Base-by-base conservation (phyloP, 2,329 filamentous ascomycete genomes). In the Fusarium redolens region DNA sequence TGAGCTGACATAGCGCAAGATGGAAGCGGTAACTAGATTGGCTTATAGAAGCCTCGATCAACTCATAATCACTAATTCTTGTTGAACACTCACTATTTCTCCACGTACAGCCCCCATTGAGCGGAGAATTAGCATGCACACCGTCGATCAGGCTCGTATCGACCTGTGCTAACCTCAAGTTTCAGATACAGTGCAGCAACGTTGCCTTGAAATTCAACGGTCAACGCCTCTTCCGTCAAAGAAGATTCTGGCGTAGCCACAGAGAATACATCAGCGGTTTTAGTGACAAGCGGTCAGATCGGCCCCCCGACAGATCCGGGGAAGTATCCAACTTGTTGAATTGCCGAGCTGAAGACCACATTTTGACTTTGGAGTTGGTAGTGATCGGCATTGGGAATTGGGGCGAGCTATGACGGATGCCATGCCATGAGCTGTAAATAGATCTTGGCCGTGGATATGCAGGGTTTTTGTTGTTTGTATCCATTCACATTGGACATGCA, bases 351-450 rank as follows among this genome's bases (percentile, higher is more conserved):
- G 60, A 30, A 22, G 38, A 31, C 28, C 18, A 4, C 15, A n/a
- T 30, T 56, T 43, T 55, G 48, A 55, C 50, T 28, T 20, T 65
- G 33, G 28, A 41, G 38, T 57, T 25, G 54, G 44, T 38, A 52
- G 40, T 17, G 65, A 69, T 69, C 65, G 58, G 51, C 66, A 54
- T 6, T 58, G 8, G 37, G 35, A 43, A 50, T 44, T 25, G 64
- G 28, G 48, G 64, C 65, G 31, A 69, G 44, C 35, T 68, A 68
- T 68, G 65, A 61, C 62, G 52, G 62, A 47, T 44, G 50, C 44
- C 64, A 66, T 37, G 51, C 22, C n/a, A 28, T 17, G 35, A 25
- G 47, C 65, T 63, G 66, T 65, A 69, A 69, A 69, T 69, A 69
- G 66, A 69, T 52, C 35, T 41, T 44, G 37, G 18, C 25, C 38